Percentiles rank a stretch among this genome's conserved stretches.
These are phyloP conservation scores for Fusarium sp. DNA, from an alignment of 2,329 filamentous ascomycete species.

Conservation along the genomic window DNA sequence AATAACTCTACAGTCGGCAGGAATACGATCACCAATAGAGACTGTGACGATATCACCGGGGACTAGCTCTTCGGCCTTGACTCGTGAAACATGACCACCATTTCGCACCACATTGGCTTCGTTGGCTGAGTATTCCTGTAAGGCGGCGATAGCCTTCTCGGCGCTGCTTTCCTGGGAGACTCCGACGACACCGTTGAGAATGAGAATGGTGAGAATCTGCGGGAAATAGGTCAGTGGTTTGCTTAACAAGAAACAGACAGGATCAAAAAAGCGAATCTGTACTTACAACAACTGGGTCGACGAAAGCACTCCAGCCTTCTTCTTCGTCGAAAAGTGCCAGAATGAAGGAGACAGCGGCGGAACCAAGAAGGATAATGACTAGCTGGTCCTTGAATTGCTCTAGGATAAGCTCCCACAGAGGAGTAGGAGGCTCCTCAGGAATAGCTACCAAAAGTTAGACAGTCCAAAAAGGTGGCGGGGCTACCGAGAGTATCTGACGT, in stretches of 20 bases:
- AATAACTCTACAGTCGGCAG: slow-evolving; percentile 91
- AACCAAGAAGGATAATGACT: slow-evolving; percentile 92
- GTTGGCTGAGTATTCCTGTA: slow-evolving; percentile 99
- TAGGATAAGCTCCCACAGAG: slow-evolving; percentile 94
- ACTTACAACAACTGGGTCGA: slow-evolving; percentile 93
- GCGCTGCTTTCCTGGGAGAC: slow-evolving; percentile 99
- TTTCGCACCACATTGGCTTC: slow-evolving; percentile 93
- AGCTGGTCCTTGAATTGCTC: slow-evolving; percentile 99
- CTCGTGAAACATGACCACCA: slow-evolving; percentile 77
- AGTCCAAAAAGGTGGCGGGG: slow-evolving; percentile 17
- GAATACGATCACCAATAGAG: slow-evolving; percentile 90
- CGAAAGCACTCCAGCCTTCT: slow-evolving; percentile 96
- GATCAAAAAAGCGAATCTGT: not conserved
- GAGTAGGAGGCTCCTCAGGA: slow-evolving; percentile 91
- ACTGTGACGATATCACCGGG: slow-evolving; percentile 93
- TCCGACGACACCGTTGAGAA: slow-evolving; percentile 96
- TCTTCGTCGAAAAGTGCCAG: slow-evolving; percentile 93
- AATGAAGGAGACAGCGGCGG: slow-evolving; percentile 92
- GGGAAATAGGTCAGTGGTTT: slow-evolving; percentile 13
- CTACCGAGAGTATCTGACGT: slow-evolving; percentile 46
- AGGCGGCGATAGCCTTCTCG: slow-evolving; percentile 96
- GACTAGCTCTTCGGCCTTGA: slow-evolving; percentile 97
- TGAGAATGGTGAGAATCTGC: slow-evolving; percentile 94
- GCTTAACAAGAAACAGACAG: not conserved
- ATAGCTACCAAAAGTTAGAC: slow-evolving; percentile 59